Evolutionary conservation across 106 monocot genomes (phyloP).

Genomic region (Ottelia alismoides): DNA sequence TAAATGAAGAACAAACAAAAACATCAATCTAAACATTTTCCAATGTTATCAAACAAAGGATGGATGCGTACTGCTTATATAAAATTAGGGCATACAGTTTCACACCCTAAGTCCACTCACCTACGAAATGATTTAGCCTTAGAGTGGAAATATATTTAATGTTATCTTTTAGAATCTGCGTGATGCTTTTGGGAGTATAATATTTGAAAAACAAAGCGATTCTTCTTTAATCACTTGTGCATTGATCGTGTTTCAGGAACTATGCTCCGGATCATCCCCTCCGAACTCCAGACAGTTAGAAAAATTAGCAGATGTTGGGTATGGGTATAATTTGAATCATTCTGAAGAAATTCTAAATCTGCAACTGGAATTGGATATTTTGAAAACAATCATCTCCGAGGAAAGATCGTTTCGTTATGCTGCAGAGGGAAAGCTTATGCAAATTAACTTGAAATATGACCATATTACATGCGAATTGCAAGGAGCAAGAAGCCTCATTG

Average conservation of each 20-base stretch:
- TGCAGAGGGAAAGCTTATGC: conserved; percentile 26
- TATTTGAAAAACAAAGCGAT: no score
- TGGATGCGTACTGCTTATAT: no score
- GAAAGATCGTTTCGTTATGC: conserved; percentile 39
- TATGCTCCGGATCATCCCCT: conserved; percentile 12
- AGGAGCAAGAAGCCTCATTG: conserved; percentile 54
- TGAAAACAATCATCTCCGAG: conserved; percentile 63
- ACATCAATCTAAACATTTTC: no score
- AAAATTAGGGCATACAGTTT: no score
- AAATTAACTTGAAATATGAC: conserved; percentile 18
- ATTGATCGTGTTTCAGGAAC: conserved; percentile 25
- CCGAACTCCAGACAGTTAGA: neutral
- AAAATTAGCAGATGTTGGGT: conserved; percentile 2
- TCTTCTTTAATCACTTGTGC: neutral
- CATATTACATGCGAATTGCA: conserved; percentile 33
- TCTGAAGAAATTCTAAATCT: conserved; percentile 49
- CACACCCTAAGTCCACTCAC: no score
- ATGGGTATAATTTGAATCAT: conserved; percentile 6
- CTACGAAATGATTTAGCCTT: no score
- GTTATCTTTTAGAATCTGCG: no score
- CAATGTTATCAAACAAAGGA: no score
- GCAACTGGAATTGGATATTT: conserved; percentile 80
- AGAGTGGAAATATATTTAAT: no score
- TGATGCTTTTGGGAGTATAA: no score
- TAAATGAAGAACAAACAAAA: no score